Evolutionary conservation across 1,139 yeast genomes (phyloP).

Genomic region (Oligophagozyma castellii): DNA sequence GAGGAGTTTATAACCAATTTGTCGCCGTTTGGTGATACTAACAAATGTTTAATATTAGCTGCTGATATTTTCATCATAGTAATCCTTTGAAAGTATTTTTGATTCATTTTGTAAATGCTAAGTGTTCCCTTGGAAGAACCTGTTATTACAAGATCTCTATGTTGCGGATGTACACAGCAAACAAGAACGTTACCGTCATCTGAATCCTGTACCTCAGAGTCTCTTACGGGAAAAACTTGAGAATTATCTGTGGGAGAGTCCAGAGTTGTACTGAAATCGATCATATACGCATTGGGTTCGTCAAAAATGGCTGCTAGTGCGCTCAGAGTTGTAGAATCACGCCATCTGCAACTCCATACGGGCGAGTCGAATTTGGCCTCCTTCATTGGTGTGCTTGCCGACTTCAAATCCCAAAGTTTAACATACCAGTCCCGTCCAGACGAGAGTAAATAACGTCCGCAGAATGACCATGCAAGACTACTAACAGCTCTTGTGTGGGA

Average conservation of each 20-base stretch:
- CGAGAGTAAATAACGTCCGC: constrained; percentile 59
- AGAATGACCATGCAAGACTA: constrained; percentile 61
- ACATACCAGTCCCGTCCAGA: constrained; percentile 81
- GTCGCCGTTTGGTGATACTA: constrained; percentile 51
- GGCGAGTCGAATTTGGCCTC: constrained; percentile 51
- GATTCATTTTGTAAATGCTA: neutral
- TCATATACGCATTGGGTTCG: constrained; percentile 33
- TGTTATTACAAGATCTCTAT: constrained; percentile 39
- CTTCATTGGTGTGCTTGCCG: constrained; percentile 49
- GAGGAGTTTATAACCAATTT: constrained; percentile 67
- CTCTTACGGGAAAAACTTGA: constrained; percentile 21
- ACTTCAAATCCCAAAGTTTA: constrained; percentile 64
- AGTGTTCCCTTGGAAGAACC: constrained; percentile 67
- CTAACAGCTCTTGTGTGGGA: constrained; percentile 69
- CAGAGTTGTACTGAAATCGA: constrained; percentile 36
- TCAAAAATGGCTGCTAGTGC: constrained; percentile 25
- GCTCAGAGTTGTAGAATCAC: constrained; percentile 5
- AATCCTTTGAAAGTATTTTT: constrained; percentile 23
- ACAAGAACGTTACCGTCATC: constrained; percentile 23
- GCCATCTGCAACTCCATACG: constrained; percentile 23
- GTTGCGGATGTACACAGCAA: constrained; percentile 21
- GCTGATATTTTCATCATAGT: constrained; percentile 44
- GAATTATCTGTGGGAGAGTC: constrained; percentile 6
- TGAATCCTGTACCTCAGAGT: constrained; percentile 14
- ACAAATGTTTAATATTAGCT: constrained; percentile 60